Evolutionary conservation across 495 filamentous ascomycete species (phyloP), one percentile per base, ranked within the genome.

Genomic region (Lepidopterella palustris): DNA sequence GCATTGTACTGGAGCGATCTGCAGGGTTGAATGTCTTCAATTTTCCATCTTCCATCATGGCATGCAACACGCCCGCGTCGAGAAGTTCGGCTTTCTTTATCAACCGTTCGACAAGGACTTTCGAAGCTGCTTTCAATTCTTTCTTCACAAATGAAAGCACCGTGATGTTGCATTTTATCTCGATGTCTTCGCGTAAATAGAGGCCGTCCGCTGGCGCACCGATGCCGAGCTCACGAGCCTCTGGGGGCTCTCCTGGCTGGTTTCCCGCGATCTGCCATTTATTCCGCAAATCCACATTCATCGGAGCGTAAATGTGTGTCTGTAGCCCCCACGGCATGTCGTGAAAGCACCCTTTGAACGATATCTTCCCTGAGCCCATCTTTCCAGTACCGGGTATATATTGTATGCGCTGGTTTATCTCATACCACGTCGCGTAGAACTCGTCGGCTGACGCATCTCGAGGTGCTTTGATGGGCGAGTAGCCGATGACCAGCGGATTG

Each of bases 271-370:
- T 72, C 29, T 55, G 60, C 61, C 67, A 72, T 57, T 72, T 73
- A 57, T 71, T 69, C 18, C 71, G 58, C 53, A 73, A 45, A 47
- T 73, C 71, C 5, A 68, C 62, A 15, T 57, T 55, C 45, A 70
- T 60, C n/a, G 71, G 71, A 35, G 70, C 70, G 62, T 69, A 72
- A 13, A 69, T 66, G 62, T 73, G 71, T 11, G 66, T 67, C 53
- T 73, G 71, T 51, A 73, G 57, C 9, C 71, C 71, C 66, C 70
- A 72, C 10, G 70, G 68, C 65, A 71, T 70, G 50, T 70, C 64
- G 57, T 73, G 71, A 47, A 73, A 73, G 20, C 59, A 60, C 39
- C 71, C 71, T 50, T 71, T 71, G 67, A 73, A 73, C 47, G 59
- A 61, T 52, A 72, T 72, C 59, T 67, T 68, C 35, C 66, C 63